A percentile compares a stretch with the other conserved stretches of the same genome.
phyloP scores from a whole-genome alignment of 2,329 filamentous ascomycete genomes.

The Capronia epimyces region DNA sequence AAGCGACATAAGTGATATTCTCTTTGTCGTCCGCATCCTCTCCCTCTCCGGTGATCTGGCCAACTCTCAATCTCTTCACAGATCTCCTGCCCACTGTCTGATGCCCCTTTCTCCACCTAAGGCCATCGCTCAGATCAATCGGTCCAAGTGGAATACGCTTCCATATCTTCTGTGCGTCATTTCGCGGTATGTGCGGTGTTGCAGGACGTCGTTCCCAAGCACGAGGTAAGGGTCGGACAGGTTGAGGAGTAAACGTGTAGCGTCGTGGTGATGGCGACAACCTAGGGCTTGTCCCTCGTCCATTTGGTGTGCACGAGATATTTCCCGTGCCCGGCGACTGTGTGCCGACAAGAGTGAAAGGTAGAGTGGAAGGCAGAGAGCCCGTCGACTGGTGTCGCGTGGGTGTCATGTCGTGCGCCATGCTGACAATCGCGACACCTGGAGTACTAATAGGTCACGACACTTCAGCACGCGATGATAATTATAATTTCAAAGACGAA shows the following conservation, averaged over 20 bases:
- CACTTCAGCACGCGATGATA: too few species aligned
- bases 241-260: slow-evolving; percentile 38
- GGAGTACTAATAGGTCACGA: background rate
- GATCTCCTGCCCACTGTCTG: slow-evolving; percentile 10
- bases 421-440: background rate
- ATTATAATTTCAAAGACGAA: background rate
- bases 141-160: slow-evolving; percentile 36
- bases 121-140: slow-evolving; percentile 7
- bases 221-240: slow-evolving; percentile 34
- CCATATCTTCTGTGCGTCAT: slow-evolving; percentile 43
- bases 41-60: slow-evolving; percentile 7
- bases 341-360: background rate
- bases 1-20: slow-evolving; percentile 17
- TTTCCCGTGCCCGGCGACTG: background rate
- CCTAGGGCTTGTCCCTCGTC: background rate
- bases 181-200: slow-evolving; percentile 37
- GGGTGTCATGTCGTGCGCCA: background rate
- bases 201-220: slow-evolving; percentile 44
- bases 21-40: slow-evolving; percentile 28
- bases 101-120: slow-evolving; percentile 17
- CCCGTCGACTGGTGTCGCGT: background rate
- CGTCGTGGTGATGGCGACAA: slow-evolving; percentile 2
- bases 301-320: background rate
- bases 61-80: slow-evolving; percentile 25
- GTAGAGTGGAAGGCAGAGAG: background rate